Conservation (phyloP, 164 flowering plant species). For the Kalanchoe fedtschenkoi region DNA sequence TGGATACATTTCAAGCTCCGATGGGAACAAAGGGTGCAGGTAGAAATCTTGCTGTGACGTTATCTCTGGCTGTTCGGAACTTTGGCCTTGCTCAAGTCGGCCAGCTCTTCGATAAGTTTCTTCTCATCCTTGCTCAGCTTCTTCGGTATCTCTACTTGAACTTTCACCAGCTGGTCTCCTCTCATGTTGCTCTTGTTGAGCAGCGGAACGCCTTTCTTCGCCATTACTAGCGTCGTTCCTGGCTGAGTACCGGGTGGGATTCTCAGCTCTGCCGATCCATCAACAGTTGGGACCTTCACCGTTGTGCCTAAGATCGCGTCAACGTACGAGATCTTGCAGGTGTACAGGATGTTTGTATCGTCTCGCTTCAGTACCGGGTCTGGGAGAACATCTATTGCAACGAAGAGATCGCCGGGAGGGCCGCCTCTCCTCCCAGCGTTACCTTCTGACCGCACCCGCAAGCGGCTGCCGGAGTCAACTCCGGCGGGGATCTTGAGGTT, state of each 20-base stretch:
- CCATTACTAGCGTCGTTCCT: constrained; percentile 75
- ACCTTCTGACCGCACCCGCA: constrained; percentile 82
- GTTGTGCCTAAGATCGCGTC: constrained; percentile 91
- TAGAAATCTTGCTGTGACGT: too few relatives aligned
- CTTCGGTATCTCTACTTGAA: constrained; percentile 90
- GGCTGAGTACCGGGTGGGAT: constrained; percentile 94
- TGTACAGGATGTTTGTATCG: constrained; percentile 74
- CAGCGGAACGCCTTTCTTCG: constrained; percentile 83
- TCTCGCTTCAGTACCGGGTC: constrained; percentile 86
- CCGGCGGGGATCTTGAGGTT: constrained; percentile 89
- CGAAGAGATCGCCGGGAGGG: constrained; percentile 79
- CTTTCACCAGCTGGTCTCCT: constrained; percentile 86
- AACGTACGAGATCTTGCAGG: constrained; percentile 76
- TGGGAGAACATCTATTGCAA: constrained; percentile 59
- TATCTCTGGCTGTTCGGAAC: constrained; percentile 37
- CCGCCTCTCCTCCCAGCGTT: constrained; percentile 84
- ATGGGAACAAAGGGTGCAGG: too few relatives aligned
- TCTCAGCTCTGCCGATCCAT: constrained; percentile 81
- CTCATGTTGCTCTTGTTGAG: constrained; percentile 64
- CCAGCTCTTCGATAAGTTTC: constrained; percentile 80
- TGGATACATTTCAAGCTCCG: too few relatives aligned
- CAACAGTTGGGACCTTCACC: constrained; percentile 85
- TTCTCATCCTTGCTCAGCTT: constrained; percentile 69
- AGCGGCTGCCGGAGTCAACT: constrained; percentile 78
- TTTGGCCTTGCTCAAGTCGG: constrained; percentile 54